Conservation (phyloP, 2,329 filamentous ascomycete species). For the Pyrenochaeta sp. region DNA sequence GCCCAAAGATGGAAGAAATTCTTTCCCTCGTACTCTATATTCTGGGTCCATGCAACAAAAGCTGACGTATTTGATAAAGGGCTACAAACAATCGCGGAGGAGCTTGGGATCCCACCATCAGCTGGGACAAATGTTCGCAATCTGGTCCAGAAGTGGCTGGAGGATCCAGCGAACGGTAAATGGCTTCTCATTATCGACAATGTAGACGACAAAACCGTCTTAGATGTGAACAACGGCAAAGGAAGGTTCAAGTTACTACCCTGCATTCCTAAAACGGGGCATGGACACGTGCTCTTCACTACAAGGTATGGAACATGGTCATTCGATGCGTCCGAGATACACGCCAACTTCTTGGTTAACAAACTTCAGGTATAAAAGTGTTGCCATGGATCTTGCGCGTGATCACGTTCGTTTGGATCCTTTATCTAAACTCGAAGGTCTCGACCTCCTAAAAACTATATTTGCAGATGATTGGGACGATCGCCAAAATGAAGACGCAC, state of each 20-base stretch:
- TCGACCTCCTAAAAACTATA: slow-evolving; percentile 9
- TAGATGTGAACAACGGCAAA: slow-evolving; percentile 9
- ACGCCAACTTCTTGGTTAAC: neutral
- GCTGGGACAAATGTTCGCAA: slow-evolving; percentile 11
- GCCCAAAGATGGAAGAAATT: slow-evolving; percentile 10
- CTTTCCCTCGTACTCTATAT: slow-evolving; percentile 6
- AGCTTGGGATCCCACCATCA: slow-evolving; percentile 8
- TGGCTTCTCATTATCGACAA: slow-evolving; percentile 20
- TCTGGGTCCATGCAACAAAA: slow-evolving; percentile 13
- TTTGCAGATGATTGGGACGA: slow-evolving; percentile 9
- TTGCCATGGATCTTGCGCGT: slow-evolving; percentile 24
- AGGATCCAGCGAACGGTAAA: slow-evolving; percentile 7
- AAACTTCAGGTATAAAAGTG: slow-evolving; percentile 30
- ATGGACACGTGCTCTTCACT: slow-evolving; percentile 50
- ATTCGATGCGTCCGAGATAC: neutral
- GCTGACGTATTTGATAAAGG: slow-evolving; percentile 11
- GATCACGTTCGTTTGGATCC: slow-evolving; percentile 9
- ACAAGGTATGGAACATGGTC: slow-evolving; percentile 30
- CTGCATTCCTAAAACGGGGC: slow-evolving; percentile 29
- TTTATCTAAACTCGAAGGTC: slow-evolving; percentile 7
- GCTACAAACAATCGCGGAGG: slow-evolving; percentile 5
- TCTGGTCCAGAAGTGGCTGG: slow-evolving; percentile 12
- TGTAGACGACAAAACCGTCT: slow-evolving; percentile 33
- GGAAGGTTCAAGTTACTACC: slow-evolving; percentile 28
- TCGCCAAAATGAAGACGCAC: slow-evolving; percentile 2